Evolutionary conservation across 2,329 filamentous ascomycete genomes (phyloP), one percentile per base, ranked within the genome.

Genomic region (Coccinonectria pachysandricola): DNA sequence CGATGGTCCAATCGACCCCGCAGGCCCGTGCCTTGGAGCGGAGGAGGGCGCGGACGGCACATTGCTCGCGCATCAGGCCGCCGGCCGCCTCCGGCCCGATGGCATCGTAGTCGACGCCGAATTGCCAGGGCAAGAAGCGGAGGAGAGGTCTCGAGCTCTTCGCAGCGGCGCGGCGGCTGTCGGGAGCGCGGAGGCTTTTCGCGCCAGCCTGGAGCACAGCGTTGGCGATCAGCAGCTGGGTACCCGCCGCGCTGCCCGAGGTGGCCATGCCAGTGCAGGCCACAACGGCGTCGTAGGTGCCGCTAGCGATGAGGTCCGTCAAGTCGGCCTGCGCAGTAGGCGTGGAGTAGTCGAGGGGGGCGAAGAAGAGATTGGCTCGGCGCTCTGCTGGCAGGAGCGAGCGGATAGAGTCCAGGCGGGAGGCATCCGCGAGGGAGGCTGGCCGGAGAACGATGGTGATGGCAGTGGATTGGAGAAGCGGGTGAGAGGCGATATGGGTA

Each of bases 81-180:
- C 80, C 75, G 21, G 68, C 57, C 14, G 66, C 71, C 0, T 68
- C 66, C 1, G 56, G 48, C 0, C 75, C 74, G 10, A 81, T 70
- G 15, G 57, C 46, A 30, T 83, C 76, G 50, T 83, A 84, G 45
- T 84, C 74, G 13, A 81, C 69, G 1, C 79, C 79, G 46, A 76
- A 83, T 48, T 84, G 78, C 79, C 79, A 84, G 1, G 79, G 78
- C 11, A 83, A 63, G 43, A 66, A 83, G 1, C 68, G 55, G 9
- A 51, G 38, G n/a, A n/a, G n/a, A n/a, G n/a, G n/a, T n/a, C n/a
- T n/a, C n/a, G n/a, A n/a, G n/a, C n/a, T n/a, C n/a, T n/a, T n/a
- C n/a, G n/a, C n/a, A n/a, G n/a, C n/a, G n/a, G n/a, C n/a, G n/a
- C n/a, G n/a, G n/a, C n/a, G n/a, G n/a, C n/a, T n/a, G n/a, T n/a